These are phyloP conservation scores for Hypocrella siamensis DNA, from an alignment of 2,329 filamentous ascomycete species.

Conservation along the genomic window DNA sequence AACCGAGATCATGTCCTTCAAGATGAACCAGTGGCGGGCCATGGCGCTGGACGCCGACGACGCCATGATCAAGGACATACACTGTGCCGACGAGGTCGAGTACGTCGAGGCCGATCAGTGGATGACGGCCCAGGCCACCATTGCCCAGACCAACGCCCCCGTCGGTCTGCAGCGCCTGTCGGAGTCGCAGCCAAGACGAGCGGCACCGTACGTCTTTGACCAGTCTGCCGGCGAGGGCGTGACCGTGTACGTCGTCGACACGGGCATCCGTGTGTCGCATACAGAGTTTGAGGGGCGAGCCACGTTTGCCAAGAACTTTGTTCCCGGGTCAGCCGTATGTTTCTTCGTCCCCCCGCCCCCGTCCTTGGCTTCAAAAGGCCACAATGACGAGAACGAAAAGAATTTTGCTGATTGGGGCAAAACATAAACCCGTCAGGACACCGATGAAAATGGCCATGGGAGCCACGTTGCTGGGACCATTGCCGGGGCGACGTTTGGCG, in stretches of 20 bases:
- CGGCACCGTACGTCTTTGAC: slow-evolving; percentile 28
- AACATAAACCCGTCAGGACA: slow-evolving; percentile 24
- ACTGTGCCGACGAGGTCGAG: slow-evolving; percentile 28
- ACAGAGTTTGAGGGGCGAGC: slow-evolving; percentile 40
- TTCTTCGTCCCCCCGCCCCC: background rate
- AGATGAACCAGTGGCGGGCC: slow-evolving; percentile 34
- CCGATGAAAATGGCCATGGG: slow-evolving; percentile 46
- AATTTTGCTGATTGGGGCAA: no score
- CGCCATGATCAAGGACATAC: slow-evolving; percentile 31
- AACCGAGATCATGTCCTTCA: slow-evolving; percentile 27
- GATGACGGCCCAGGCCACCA: slow-evolving; percentile 25
- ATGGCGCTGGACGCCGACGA: slow-evolving; percentile 37
- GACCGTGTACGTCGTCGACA: slow-evolving; percentile 50
- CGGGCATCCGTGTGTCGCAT: slow-evolving; percentile 43
- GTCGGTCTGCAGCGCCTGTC: slow-evolving; percentile 39
- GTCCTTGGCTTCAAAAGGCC: no score
- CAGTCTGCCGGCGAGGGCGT: slow-evolving; percentile 35
- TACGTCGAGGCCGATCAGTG: slow-evolving; percentile 38
- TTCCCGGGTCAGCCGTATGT: slow-evolving; percentile 31
- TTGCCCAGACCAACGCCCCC: slow-evolving; percentile 37
- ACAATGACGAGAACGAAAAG: no score
- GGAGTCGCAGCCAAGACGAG: slow-evolving; percentile 17
- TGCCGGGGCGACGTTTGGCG: slow-evolving; percentile 43
- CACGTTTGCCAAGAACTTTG: slow-evolving; percentile 23
- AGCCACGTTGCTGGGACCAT: slow-evolving; percentile 49